Conservation (phyloP, 2,329 filamentous ascomycete genomes). For the Thelonectria rubi region DNA sequence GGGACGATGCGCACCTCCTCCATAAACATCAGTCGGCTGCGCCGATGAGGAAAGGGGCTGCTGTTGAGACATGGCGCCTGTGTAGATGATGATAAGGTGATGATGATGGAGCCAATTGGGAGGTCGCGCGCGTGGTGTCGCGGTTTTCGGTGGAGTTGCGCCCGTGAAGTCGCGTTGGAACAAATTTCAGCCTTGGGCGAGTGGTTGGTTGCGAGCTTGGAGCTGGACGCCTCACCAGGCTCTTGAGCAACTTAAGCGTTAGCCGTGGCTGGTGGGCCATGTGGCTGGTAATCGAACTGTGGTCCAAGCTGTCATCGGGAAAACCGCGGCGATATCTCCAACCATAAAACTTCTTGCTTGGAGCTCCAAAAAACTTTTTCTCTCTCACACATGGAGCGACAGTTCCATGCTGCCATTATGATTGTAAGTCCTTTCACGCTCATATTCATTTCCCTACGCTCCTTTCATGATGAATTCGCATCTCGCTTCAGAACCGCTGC, state of each 20-base stretch:
- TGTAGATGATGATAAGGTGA: conserved; percentile 15
- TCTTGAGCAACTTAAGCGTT: conserved; percentile 16
- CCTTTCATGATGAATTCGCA: conserved; percentile 54
- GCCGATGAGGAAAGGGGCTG: conserved; percentile 65
- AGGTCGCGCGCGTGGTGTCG: conserved; percentile 38
- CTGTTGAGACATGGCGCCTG: conserved; percentile 61
- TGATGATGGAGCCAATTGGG: conserved; percentile 40
- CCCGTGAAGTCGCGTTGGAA: conserved; percentile 44
- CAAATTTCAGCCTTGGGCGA: conserved; percentile 46
- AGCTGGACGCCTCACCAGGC: conserved; percentile 25
- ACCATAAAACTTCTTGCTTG: conserved; percentile 34
- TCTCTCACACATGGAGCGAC: conserved; percentile 41
- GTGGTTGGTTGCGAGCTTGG: conserved; percentile 37
- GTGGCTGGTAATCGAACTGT: conserved; percentile 28
- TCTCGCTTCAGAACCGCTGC: conserved; percentile 61
- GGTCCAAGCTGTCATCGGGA: conserved; percentile 23
- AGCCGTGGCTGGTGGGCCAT: conserved; percentile 24
- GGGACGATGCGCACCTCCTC: conserved; percentile 60
- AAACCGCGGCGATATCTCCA: conserved; percentile 30
- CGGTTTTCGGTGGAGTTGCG: conserved; percentile 41
- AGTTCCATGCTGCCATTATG: conserved; percentile 49
- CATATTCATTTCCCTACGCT: conserved; percentile 8
- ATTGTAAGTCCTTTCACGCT: conserved; percentile 47
- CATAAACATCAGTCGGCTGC: conserved; percentile 70
- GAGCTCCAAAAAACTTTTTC: conserved; percentile 14